Base-by-base conservation (phyloP, 2,329 filamentous ascomycete genomes). In the Arthroderma uncinatum region DNA sequence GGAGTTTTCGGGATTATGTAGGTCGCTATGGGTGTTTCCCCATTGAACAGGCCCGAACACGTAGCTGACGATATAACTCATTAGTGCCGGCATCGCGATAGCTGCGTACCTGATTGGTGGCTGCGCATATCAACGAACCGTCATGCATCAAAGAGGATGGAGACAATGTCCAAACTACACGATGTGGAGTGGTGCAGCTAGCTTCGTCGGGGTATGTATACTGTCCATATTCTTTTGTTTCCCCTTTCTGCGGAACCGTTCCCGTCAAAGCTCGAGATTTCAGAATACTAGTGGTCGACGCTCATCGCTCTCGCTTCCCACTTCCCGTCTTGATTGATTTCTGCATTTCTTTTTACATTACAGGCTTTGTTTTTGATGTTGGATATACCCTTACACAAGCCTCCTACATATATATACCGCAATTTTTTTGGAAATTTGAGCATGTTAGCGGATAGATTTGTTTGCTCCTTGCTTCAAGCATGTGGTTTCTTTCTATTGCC, bases 111-210 rank as follows among this genome's bases (percentile, higher is more conserved):
- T 95, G 57, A 80, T 94, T 37, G 93, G 93, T 64, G 93, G 93
- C 66, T 87, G 95, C 64, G 90, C 95, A 61, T 98, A 97, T 76
- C 92, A 96, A 72, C 83, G 93, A 59, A 94, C 89, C 33, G 91
- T 98, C 58, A 86, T 91, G 73, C 89, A 98, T 70, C 90, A 95
- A 65, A 81, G 93, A 61, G 93, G 93, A 52, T 97, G 92, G 93
- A 83, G 88, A 64, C 93, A 98, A 71, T 76, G 96, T 64, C 93
- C 93, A 55, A 97, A 98, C 74, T 96, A 93, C 75, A 84, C 82
- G 64, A 81, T 96, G 64, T 98, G 93, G 93, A 84, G 89, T 30
- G 86, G 89, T 56, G 87, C 96, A 61, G 84, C 87, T 74, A 83
- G 80, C 64, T 95, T 95, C 70, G 74, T 95, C 66, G 86, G 81